phyloP scores from a whole-genome alignment of 495 filamentous ascomycete genomes.

The Penicillium daleae region DNA sequence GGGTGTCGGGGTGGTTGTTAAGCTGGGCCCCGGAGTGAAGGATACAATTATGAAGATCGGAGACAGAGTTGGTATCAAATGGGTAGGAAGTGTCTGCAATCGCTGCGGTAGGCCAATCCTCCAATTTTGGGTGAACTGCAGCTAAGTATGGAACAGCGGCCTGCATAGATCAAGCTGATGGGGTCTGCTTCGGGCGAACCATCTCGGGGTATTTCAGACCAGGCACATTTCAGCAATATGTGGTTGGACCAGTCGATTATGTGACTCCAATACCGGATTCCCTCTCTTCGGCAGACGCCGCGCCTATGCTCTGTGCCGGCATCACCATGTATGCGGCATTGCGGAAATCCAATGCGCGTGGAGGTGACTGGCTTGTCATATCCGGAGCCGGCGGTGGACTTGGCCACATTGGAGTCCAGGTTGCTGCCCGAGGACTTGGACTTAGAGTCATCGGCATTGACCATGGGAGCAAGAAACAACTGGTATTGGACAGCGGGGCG shows the following conservation, averaged over 20 bases:
- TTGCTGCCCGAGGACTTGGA: constrained; percentile 50
- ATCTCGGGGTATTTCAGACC: not conserved
- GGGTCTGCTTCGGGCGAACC: no score
- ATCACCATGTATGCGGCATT: constrained; percentile 53
- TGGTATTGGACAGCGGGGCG: constrained; percentile 14
- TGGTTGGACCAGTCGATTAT: constrained; percentile 29
- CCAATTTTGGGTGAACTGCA: no score
- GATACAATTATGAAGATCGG: not conserved
- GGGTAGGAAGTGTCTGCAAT: not conserved
- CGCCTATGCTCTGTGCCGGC: constrained; percentile 58
- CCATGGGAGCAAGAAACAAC: not conserved
- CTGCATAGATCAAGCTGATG: no score
- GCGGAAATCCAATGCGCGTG: constrained; percentile 48
- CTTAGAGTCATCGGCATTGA: constrained; percentile 40
- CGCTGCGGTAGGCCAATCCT: not conserved
- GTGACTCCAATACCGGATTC: constrained; percentile 63
- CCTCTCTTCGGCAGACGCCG: constrained; percentile 52
- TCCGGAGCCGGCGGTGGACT: constrained; percentile 52
- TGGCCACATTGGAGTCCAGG: constrained; percentile 57
- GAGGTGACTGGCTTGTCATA: constrained; percentile 57
- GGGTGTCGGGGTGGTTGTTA: not conserved
- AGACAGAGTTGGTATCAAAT: not conserved
- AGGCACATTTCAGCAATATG: not conserved
- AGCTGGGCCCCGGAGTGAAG: not conserved
- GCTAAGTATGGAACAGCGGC: no score